Conservation (phyloP, 2,329 filamentous ascomycete genomes). For the Apiospora rasikravindrae region DNA sequence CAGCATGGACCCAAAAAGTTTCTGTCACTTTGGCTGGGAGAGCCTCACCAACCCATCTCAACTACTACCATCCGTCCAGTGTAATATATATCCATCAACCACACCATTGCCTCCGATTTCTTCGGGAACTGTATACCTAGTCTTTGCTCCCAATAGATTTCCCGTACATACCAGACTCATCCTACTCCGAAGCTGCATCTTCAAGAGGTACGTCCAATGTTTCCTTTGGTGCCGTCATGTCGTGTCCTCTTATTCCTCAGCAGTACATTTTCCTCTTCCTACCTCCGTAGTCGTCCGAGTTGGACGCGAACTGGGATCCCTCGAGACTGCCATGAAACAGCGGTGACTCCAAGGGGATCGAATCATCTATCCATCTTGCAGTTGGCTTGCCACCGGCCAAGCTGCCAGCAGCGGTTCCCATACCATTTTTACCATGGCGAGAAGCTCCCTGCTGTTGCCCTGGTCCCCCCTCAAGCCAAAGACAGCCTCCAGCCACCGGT, state of each 20-base stretch:
- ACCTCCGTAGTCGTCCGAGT: not conserved
- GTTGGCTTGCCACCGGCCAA: not conserved
- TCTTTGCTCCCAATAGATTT: not conserved
- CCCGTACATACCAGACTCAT: not conserved
- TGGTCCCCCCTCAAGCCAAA: not conserved
- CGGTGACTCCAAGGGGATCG: not conserved
- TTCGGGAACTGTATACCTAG: constrained; percentile 27
- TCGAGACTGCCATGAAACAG: not conserved
- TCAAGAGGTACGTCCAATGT: not conserved
- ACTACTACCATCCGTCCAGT: not conserved
- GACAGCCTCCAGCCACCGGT: not conserved
- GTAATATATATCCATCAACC: constrained; percentile 1
- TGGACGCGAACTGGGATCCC: not conserved
- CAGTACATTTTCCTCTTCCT: not conserved
- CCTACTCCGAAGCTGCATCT: not conserved
- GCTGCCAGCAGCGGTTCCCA: not conserved
- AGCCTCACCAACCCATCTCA: constrained; percentile 11
- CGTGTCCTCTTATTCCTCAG: not conserved
- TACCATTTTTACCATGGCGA: not conserved
- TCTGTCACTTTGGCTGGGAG: not conserved
- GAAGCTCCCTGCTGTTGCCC: not conserved
- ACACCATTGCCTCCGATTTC: not conserved
- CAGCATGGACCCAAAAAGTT: not conserved
- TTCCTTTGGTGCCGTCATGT: not conserved
- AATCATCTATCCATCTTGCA: not conserved